A percentile compares a stretch with the other conserved stretches of the same genome.
phyloP scores from a whole-genome alignment of 768 basidiomycete genomes.

The Amanita exitialis region DNA sequence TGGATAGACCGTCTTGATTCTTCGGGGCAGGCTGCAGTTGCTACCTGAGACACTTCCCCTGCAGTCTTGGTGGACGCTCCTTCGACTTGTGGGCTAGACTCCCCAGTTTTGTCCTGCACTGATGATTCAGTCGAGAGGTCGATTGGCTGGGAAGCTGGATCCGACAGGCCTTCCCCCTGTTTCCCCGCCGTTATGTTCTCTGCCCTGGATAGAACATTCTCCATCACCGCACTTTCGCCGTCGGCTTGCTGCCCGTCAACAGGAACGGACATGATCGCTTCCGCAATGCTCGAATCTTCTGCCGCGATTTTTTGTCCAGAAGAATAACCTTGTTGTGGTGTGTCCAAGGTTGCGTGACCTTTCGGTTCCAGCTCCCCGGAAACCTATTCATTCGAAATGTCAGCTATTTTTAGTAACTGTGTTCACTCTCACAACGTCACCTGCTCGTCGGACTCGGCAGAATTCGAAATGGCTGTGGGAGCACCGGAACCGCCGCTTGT shows the following conservation, averaged over 20 bases:
- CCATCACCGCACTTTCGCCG: background rate
- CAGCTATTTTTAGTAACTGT: background rate
- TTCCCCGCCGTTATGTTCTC: background rate
- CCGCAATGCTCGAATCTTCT: background rate
- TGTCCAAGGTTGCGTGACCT: background rate
- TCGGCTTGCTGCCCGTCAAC: background rate
- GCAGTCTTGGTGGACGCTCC: background rate
- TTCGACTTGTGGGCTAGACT: background rate
- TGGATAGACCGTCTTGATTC: background rate
- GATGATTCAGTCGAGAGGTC: background rate
- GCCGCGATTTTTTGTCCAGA: background rate
- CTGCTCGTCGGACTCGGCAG: background rate
- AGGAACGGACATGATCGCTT: background rate
- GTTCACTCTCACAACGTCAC: slow-evolving; percentile 1
- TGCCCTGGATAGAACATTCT: background rate
- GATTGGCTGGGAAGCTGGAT: background rate
- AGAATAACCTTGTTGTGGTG: background rate
- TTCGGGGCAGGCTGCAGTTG: background rate
- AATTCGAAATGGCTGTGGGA: background rate
- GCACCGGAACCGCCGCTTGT: background rate
- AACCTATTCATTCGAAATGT: background rate
- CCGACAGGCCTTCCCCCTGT: background rate
- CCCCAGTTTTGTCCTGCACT: background rate
- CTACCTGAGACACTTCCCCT: slow-evolving; percentile 1
- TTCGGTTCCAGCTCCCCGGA: background rate